A percentile compares a stretch with the other conserved stretches of the same genome.
Evolutionary conservation across 192 early-diverging fungal genomes (phyloP).

Genomic region (Diversispora eburnea): DNA sequence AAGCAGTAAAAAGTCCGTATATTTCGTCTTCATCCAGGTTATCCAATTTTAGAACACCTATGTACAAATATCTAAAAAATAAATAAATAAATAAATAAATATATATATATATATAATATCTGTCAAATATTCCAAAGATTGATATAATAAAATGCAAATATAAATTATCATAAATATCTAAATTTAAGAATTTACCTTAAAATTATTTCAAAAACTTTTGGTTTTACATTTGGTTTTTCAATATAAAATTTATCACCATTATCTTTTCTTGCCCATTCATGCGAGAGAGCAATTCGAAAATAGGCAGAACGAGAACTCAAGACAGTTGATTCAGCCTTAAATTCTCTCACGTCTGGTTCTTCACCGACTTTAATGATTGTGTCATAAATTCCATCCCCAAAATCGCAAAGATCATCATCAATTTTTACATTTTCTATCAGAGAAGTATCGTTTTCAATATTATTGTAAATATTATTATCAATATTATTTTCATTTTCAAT

Average conservation of each 20-base stretch:
- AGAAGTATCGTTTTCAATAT: no score
- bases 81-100: neutral
- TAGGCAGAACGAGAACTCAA: conserved; percentile 3
- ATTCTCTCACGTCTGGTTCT: conserved; percentile 15
- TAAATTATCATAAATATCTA: neutral
- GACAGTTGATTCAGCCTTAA: conserved; percentile 7
- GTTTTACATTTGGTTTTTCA: conserved; percentile 18
- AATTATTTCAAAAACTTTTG: conserved; percentile 11
- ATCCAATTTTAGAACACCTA: neutral
- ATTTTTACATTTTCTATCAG: neutral
- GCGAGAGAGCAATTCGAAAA: conserved; percentile 12
- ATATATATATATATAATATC: neutral
- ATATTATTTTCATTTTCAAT: no score
- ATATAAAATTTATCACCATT: conserved; percentile 2
- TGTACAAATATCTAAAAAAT: conserved; percentile 14
- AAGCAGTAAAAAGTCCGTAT: neutral
- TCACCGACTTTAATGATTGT: conserved; percentile 11
- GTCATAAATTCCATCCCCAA: conserved; percentile 6
- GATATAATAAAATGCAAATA: no score
- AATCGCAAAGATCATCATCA: neutral
- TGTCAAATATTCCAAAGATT: no score
- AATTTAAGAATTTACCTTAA: neutral
- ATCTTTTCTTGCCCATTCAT: conserved; percentile 17
- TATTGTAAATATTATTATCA: no score
- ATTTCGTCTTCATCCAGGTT: neutral